A percentile compares a stretch with the other conserved stretches of the same genome.
These are phyloP conservation scores for Crucihimalaya himalaica DNA, from an alignment of 345 rosid species.

Conservation along the genomic window DNA sequence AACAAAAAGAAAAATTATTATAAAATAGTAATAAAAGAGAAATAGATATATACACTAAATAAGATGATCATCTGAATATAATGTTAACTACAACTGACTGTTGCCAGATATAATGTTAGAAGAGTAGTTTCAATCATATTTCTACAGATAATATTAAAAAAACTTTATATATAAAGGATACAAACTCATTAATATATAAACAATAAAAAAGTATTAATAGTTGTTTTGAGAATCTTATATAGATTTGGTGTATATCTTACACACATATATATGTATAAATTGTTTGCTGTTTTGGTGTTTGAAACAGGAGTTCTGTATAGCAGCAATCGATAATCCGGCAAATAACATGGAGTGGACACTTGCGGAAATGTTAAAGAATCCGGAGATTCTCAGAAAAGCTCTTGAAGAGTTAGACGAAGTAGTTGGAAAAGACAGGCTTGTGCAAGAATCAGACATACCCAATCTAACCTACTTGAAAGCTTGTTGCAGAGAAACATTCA, in stretches of 20 bases:
- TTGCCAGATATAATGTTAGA: not conserved
- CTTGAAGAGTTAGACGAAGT: conserved; percentile 47
- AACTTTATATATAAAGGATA: not conserved
- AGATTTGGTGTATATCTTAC: no score
- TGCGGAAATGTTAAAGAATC: conserved; percentile 45
- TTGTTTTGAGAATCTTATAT: not conserved
- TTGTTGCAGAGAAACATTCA: conserved; percentile 49
- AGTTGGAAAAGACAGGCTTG: conserved; percentile 52
- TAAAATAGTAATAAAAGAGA: not conserved
- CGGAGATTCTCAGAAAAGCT: conserved; percentile 38
- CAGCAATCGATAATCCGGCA: conserved; percentile 49
- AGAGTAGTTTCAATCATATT: not conserved
- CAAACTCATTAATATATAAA: no score
- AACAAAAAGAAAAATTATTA: no score
- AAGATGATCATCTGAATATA: not conserved
- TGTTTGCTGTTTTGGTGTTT: not conserved
- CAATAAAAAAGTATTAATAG: no score
- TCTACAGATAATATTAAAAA: not conserved
- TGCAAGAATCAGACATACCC: conserved; percentile 53
- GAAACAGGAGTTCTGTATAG: conserved; percentile 47
- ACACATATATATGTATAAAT: not conserved
- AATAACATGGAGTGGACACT: conserved; percentile 52
- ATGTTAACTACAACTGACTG: not conserved
- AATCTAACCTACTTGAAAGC: conserved; percentile 50
- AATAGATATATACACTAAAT: not conserved